Evolutionary conservation across 1,284 basidiomycete species (phyloP).

Genomic region (Neonothopanus nambi): DNA sequence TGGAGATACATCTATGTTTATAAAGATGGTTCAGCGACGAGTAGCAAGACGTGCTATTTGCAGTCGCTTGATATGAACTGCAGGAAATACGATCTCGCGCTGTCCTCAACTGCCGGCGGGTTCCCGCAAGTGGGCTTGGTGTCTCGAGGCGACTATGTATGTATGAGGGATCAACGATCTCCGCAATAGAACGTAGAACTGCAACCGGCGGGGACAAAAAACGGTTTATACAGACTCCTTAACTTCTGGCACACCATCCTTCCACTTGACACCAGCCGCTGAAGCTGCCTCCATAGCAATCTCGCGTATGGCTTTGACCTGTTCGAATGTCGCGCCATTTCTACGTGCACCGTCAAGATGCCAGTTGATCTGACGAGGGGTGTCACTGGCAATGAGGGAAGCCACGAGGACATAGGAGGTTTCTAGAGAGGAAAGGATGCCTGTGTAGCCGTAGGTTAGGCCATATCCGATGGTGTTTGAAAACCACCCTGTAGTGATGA

Average conservation of each 20-base stretch:
- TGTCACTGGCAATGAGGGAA: slow-evolving; percentile 50
- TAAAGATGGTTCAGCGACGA: no score
- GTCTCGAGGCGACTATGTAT: no score
- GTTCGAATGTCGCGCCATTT: slow-evolving; percentile 39
- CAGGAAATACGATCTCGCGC: no score
- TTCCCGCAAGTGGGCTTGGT: no score
- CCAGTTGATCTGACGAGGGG: slow-evolving; percentile 55
- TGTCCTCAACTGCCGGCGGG: no score
- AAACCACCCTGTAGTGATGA: slow-evolving; percentile 43
- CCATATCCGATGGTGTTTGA: slow-evolving; percentile 54
- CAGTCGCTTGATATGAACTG: no score
- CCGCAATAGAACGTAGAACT: no score
- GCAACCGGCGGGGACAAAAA: no score
- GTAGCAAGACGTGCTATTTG: no score
- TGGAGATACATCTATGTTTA: no score
- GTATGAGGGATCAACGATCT: no score
- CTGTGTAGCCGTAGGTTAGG: slow-evolving; percentile 42
- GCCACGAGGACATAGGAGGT: slow-evolving; percentile 50
- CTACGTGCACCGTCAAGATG: slow-evolving; percentile 50
- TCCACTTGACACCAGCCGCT: slow-evolving; percentile 44
- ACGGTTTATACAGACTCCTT: no score
- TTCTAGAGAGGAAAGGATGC: slow-evolving; percentile 41
- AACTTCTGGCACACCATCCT: slow-evolving; percentile 41
- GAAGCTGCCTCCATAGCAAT: slow-evolving; percentile 41
- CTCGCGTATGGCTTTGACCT: slow-evolving; percentile 39